Conservation (phyloP, 139 green algal species). For the Ettlia oleoabundans region DNA sequence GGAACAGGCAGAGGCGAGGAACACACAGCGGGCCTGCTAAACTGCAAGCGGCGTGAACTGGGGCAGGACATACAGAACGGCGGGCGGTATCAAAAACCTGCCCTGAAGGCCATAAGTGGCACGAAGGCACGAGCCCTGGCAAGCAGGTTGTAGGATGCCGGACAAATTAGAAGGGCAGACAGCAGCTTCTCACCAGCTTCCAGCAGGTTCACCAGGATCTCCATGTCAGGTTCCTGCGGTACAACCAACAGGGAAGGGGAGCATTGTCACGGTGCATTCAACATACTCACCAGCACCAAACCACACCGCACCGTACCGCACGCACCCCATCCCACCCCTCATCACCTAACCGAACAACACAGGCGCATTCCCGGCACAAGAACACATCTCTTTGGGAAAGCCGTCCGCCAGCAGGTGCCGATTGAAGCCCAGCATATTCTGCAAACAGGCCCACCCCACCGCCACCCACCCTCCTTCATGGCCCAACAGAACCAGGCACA, state of each 20-base stretch:
- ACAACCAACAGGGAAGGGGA: background rate
- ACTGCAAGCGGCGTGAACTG: no score
- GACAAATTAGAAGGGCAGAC: background rate
- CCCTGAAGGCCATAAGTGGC: no score
- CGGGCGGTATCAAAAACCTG: no score
- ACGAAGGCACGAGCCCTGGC: background rate
- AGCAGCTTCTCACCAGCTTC: constrained; percentile 54
- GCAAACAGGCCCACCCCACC: no score
- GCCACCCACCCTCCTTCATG: background rate
- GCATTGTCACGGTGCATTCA: background rate
- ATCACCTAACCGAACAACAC: no score
- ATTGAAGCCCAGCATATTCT: no score
- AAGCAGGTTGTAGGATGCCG: background rate
- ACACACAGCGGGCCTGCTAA: background rate
- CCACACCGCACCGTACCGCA: background rate
- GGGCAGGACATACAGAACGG: no score
- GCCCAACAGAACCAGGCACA: background rate
- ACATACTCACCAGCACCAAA: background rate
- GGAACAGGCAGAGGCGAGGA: background rate
- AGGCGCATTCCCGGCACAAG: no score
- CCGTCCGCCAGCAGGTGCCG: no score
- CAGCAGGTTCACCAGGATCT: constrained; percentile 71
- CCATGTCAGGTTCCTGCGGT: constrained; percentile 74
- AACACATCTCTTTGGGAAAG: no score
- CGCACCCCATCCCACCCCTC: no score